Percentiles rank a stretch among this genome's conserved stretches.
Evolutionary conservation across 2,329 filamentous ascomycete species (phyloP).

Genomic region (Zymoseptoria ardabiliae): DNA sequence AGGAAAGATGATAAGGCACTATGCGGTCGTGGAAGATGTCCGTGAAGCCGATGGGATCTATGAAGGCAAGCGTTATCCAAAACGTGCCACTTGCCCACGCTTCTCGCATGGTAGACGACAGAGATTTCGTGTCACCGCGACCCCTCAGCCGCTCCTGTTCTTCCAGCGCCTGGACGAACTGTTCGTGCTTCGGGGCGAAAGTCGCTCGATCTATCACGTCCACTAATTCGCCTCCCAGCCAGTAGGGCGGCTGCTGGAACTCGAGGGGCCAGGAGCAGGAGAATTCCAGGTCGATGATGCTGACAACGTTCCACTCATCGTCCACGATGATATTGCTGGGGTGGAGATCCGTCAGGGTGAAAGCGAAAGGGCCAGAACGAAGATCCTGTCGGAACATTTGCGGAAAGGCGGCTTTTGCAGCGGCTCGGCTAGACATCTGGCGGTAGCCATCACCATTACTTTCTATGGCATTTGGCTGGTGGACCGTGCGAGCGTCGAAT

Average conservation of each 20-base stretch:
- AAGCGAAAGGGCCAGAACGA: background rate
- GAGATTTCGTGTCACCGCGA: background rate
- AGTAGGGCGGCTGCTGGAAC: slow-evolving; percentile 16
- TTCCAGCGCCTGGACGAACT: background rate
- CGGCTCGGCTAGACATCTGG: background rate
- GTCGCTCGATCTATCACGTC: background rate
- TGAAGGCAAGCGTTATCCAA: background rate
- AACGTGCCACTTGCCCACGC: background rate
- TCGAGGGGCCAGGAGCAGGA: slow-evolving; percentile 27
- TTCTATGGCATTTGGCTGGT: background rate
- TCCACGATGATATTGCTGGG: background rate
- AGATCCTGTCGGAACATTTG: background rate
- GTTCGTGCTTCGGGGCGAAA: background rate
- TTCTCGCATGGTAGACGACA: background rate
- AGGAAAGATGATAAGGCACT: background rate
- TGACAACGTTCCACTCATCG: background rate
- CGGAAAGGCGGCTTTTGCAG: background rate
- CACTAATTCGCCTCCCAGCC: background rate
- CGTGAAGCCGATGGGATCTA: background rate
- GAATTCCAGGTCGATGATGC: background rate
- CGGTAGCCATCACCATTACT: background rate
- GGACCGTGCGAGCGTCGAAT: background rate
- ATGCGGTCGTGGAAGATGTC: background rate
- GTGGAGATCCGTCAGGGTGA: background rate
- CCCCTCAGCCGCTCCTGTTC: background rate